phyloP scores from a whole-genome alignment of 345 rosid species.

The Eucalyptus sp. region DNA sequence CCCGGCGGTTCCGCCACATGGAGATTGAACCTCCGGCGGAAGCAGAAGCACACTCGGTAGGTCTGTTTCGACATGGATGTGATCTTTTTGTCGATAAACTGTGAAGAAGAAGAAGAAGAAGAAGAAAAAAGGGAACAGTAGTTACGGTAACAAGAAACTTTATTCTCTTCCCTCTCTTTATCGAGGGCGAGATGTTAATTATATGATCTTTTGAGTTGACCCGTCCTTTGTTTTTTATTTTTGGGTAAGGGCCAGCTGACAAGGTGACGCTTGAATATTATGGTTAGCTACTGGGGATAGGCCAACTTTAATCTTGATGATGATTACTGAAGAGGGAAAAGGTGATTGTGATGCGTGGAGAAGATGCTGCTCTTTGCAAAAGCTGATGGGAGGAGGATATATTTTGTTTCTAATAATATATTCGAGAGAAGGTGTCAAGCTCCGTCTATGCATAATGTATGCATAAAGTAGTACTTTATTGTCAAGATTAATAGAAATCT shows the following conservation, averaged over 20 bases:
- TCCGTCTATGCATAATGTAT: rapidly evolving
- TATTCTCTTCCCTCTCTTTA: not conserved
- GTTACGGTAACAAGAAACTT: not conserved
- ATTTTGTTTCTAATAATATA: not conserved
- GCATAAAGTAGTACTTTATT: not conserved
- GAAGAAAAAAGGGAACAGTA: not conserved
- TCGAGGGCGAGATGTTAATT: not conserved
- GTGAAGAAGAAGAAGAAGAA: not conserved
- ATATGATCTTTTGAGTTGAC: not conserved
- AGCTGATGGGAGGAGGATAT: not conserved
- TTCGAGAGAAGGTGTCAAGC: not conserved
- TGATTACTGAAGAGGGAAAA: not conserved
- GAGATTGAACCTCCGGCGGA: slow-evolving; percentile 41
- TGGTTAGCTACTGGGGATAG: not conserved
- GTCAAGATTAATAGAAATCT: rapidly evolving
- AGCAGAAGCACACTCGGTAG: slow-evolving; percentile 43
- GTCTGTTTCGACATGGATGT: slow-evolving; percentile 6
- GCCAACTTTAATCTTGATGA: not conserved
- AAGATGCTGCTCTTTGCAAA: not conserved
- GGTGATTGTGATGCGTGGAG: not conserved
- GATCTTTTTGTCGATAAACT: not conserved
- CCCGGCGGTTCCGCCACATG: slow-evolving; percentile 27
- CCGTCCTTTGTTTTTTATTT: not conserved
- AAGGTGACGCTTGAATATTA: not conserved
- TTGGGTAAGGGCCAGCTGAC: not conserved